Percentiles rank a stretch among this genome's conserved stretches.
Evolutionary conservation across 495 filamentous ascomycete species (phyloP).

Genomic region (Penicillium argentinense): DNA sequence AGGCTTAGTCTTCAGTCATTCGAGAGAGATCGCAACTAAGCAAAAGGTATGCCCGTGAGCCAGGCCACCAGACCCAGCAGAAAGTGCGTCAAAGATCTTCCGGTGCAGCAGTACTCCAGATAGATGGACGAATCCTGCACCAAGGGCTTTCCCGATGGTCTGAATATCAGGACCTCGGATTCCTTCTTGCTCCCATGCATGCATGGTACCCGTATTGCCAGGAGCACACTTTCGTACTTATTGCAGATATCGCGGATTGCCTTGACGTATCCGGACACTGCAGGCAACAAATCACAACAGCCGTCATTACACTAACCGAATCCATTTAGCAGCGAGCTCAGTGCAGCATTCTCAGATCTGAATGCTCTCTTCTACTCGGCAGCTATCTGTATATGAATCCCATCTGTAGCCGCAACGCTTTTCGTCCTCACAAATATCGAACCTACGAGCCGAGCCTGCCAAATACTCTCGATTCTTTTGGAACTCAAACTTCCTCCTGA

Average conservation of each 20-base stretch:
- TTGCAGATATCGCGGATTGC: slow-evolving; percentile 39
- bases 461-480: too few relatives aligned
- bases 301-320: too few relatives aligned
- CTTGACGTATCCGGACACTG: slow-evolving; percentile 39
- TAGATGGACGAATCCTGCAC: slow-evolving; percentile 39
- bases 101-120: slow-evolving; percentile 35
- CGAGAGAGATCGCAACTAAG: background rate
- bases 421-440: too few relatives aligned
- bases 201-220: slow-evolving; percentile 39
- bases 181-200: slow-evolving; percentile 41
- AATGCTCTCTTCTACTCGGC: too few relatives aligned
- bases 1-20: background rate
- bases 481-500: too few relatives aligned
- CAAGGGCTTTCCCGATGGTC: slow-evolving; percentile 42
- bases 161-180: slow-evolving; percentile 40
- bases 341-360: too few relatives aligned
- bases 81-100: slow-evolving; percentile 31
- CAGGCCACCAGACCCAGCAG: slow-evolving; percentile 39
- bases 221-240: slow-evolving; percentile 38
- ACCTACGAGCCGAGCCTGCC: too few relatives aligned
- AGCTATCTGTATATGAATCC: too few relatives aligned
- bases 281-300: too few relatives aligned
- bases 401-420: too few relatives aligned
- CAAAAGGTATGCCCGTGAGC: slow-evolving; percentile 56
- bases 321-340: too few relatives aligned